Base-by-base conservation (phyloP, 768 basidiomycete species). In the Amylocystis lapponica region DNA sequence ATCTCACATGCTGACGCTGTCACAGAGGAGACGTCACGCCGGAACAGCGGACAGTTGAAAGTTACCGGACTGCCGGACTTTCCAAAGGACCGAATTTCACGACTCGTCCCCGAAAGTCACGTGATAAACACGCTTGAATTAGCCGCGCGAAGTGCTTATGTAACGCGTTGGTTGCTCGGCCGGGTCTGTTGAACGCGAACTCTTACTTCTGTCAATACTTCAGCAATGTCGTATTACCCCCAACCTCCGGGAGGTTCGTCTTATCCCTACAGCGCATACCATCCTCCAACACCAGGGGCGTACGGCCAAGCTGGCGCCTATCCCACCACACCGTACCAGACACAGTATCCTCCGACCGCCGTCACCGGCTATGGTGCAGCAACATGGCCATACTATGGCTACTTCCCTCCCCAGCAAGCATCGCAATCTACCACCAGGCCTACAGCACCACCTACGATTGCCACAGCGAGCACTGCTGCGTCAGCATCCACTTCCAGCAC, bases 301-400 rank as follows among this genome's bases (percentile, higher is more conserved):
- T 56, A 52, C 25, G 43, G 47, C 2, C 47, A 45, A 40, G 27
- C 39, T 5, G 51, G 50, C 19, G 55, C 55, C 17, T 58, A 60
- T 36, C 56, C 59, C 3, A 53, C 57, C 4, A 48, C 59, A 0
- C 45, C 55, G 2, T 60, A 60, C 49, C 57, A 60, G 31, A 40
- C 53, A 22, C 58, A 66, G 48, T 83, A 84, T 50, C 60, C 64
- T 11, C 73, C 79, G 46, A 72, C 83, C 12, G 81, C 80, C 12
- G 78, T 84, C 32, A 78, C 81, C 13, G 72, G 82, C 41, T 86
- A 85, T 58, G 80, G 78, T 12, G 55, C 69, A 2, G 47, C 62
- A 5, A 41, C 65, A 23, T 86, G 84, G 83, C 74, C 81, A 2
- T 86, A 84, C 21, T 85, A 84, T 56, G 69, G 71, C 53, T 83